phyloP scores from a whole-genome alignment of 2,329 filamentous ascomycete genomes.

The Coniosporium tulheliwenetii region DNA sequence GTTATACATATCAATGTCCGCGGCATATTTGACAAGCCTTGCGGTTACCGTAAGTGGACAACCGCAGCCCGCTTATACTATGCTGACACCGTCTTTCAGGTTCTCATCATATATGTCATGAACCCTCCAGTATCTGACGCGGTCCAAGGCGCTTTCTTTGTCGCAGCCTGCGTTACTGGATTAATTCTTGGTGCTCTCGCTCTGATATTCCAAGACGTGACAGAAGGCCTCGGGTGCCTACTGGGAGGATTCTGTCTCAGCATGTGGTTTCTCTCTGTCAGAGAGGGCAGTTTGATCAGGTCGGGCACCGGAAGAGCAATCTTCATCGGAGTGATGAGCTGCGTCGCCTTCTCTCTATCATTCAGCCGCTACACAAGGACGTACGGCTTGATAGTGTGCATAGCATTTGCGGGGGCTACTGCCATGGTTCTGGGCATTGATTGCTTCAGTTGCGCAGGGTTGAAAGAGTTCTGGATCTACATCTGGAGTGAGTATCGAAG shows the following conservation, averaged over 20 bases:
- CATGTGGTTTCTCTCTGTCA: conserved; percentile 81
- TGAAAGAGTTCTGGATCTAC: conserved; percentile 95
- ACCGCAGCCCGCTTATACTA: background rate
- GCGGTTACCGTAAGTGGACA: conserved; percentile 43
- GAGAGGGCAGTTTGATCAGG: conserved; percentile 57
- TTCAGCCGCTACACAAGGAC: conserved; percentile 64
- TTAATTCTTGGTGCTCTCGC: conserved; percentile 57
- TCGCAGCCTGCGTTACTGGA: conserved; percentile 60
- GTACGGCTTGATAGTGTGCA: conserved; percentile 61
- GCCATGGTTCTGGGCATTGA: conserved; percentile 71
- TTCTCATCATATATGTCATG: conserved; percentile 84
- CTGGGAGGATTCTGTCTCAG: conserved; percentile 71
- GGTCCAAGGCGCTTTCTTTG: conserved; percentile 74
- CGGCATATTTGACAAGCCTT: conserved; percentile 55
- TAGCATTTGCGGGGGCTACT: conserved; percentile 71
- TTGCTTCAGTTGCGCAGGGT: conserved; percentile 73
- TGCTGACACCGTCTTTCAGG: conserved; percentile 11
- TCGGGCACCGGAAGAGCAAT: conserved; percentile 48
- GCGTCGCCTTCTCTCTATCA: conserved; percentile 55
- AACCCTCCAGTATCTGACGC: conserved; percentile 57
- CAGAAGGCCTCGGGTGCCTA: conserved; percentile 72
- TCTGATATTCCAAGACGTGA: conserved; percentile 69
- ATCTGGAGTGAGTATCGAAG: conserved; percentile 50
- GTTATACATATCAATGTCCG: conserved; percentile 65
- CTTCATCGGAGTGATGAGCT: conserved; percentile 59